phyloP scores from a whole-genome alignment of 2,329 filamentous ascomycete genomes.

The Alternaria burnsii region DNA sequence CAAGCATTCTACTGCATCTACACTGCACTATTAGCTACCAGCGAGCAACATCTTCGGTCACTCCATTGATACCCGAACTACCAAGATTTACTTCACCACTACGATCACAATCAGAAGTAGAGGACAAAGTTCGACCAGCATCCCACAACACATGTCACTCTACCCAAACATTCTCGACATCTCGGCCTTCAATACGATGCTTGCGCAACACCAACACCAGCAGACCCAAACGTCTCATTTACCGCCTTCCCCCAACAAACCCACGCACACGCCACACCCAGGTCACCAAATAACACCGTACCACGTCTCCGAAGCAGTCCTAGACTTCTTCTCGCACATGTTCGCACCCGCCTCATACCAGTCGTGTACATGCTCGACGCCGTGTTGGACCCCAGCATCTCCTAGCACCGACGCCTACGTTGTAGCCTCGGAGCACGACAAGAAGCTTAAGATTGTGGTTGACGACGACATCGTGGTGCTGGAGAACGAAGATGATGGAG shows the following conservation, averaged over 20 bases:
- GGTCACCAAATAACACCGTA: conserved; percentile 15
- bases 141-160: conserved; percentile 6
- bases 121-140: neutral
- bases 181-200: conserved; percentile 3
- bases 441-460: conserved; percentile 13
- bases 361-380: conserved; percentile 20
- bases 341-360: conserved; percentile 25
- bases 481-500: conserved; percentile 27
- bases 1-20: neutral
- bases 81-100: neutral
- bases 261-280: neutral
- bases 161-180: conserved; percentile 16
- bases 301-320: conserved; percentile 20
- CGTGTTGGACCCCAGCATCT: conserved; percentile 5
- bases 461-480: conserved; percentile 24
- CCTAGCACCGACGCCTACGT: neutral
- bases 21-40: neutral
- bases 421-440: neutral
- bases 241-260: neutral
- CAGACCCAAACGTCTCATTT: neutral
- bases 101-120: neutral
- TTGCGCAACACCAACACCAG: neutral
- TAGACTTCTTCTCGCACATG: conserved; percentile 23
- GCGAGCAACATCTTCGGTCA: neutral
- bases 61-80: neutral